Percentiles rank a stretch among this genome's conserved stretches.
These are phyloP conservation scores for Blepharisma japonicum DNA, from an alignment of 73 alveolate genomes.

Conservation along the genomic window DNA sequence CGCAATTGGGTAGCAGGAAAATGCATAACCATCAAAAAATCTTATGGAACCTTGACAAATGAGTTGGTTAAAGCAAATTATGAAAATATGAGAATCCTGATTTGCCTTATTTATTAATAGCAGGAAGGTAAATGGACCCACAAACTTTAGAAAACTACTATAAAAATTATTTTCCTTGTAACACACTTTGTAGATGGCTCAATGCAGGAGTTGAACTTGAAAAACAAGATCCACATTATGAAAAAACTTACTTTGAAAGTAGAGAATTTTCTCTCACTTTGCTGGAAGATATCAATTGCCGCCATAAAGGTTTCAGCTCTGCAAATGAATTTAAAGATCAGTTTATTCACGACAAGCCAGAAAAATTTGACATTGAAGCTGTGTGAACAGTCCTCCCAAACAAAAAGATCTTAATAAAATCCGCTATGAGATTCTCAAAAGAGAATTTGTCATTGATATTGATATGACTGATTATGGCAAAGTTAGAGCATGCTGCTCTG, in stretches of 20 bases:
- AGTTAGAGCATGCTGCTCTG: slow-evolving; percentile 94
- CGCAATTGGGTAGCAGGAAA: too few relatives aligned
- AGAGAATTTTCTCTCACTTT: slow-evolving; percentile 78
- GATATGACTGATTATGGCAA: slow-evolving; percentile 98
- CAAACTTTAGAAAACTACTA: too few relatives aligned
- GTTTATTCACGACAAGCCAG: slow-evolving; percentile 62
- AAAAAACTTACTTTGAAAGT: slow-evolving; percentile 59
- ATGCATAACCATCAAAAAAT: too few relatives aligned
- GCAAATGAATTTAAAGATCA: slow-evolving; percentile 66
- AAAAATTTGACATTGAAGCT: slow-evolving; percentile 96
- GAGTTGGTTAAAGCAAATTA: too few relatives aligned
- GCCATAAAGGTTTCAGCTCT: slow-evolving; percentile 73
- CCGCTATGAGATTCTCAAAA: slow-evolving; percentile 42
- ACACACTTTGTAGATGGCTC: too few relatives aligned
- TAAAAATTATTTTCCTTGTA: too few relatives aligned
- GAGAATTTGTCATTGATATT: slow-evolving; percentile 96
- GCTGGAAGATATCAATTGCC: slow-evolving; percentile 75
- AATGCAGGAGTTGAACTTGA: too few relatives aligned
- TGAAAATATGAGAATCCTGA: too few relatives aligned
- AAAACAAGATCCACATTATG: too few relatives aligned
- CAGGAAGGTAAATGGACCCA: too few relatives aligned
- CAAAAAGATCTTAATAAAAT: slow-evolving; percentile 48
- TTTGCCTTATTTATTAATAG: too few relatives aligned
- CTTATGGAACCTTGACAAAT: too few relatives aligned
- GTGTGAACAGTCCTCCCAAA: slow-evolving; percentile 59